These are phyloP conservation scores for Chrysoporthe puriensis DNA, from an alignment of 2,329 filamentous ascomycete genomes.

Conservation along the genomic window DNA sequence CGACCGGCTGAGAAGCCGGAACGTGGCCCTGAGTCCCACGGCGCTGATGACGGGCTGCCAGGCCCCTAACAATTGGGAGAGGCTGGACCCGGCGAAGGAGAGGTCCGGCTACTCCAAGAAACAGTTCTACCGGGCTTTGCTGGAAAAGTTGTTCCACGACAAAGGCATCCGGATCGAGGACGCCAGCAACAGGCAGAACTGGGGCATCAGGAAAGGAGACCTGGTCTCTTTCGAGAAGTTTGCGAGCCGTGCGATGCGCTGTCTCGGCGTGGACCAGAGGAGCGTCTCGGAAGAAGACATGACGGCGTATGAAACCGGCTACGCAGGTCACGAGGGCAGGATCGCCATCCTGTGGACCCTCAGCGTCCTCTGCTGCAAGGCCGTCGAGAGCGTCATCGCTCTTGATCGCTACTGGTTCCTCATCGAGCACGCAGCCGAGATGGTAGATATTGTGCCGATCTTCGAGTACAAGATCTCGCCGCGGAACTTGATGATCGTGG, in stretches of 20 bases:
- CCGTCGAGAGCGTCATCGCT: slow-evolving; percentile 39
- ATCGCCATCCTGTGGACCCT: slow-evolving; percentile 41
- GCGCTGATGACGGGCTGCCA: slow-evolving; percentile 41
- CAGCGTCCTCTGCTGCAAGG: slow-evolving; percentile 39
- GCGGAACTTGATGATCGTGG: slow-evolving; percentile 36
- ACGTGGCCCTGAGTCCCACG: slow-evolving; percentile 36
- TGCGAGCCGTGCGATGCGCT: slow-evolving; percentile 34
- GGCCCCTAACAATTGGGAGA: slow-evolving; percentile 40
- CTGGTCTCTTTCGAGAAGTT: slow-evolving; percentile 34
- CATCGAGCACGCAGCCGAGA: slow-evolving; percentile 30
- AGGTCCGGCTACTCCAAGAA: slow-evolving; percentile 29
- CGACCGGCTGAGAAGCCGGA: slow-evolving; percentile 31
- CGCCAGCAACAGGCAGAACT: slow-evolving; percentile 31
- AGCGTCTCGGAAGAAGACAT: slow-evolving; percentile 33
- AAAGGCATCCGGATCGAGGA: slow-evolving; percentile 30
- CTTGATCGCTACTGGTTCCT: slow-evolving; percentile 40
- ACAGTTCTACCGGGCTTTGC: slow-evolving; percentile 23
- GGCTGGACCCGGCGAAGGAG: slow-evolving; percentile 27
- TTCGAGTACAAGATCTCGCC: slow-evolving; percentile 37
- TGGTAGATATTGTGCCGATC: slow-evolving; percentile 34
- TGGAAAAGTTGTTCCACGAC: slow-evolving; percentile 31
- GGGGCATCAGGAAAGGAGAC: slow-evolving; percentile 39
- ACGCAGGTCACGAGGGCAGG: slow-evolving; percentile 32
- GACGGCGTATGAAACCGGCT: slow-evolving; percentile 33
- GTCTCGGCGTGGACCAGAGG: slow-evolving; percentile 30